Evolutionary conservation across 2,329 filamentous ascomycete genomes (phyloP).

Genomic region (Neonectria magnoliae): DNA sequence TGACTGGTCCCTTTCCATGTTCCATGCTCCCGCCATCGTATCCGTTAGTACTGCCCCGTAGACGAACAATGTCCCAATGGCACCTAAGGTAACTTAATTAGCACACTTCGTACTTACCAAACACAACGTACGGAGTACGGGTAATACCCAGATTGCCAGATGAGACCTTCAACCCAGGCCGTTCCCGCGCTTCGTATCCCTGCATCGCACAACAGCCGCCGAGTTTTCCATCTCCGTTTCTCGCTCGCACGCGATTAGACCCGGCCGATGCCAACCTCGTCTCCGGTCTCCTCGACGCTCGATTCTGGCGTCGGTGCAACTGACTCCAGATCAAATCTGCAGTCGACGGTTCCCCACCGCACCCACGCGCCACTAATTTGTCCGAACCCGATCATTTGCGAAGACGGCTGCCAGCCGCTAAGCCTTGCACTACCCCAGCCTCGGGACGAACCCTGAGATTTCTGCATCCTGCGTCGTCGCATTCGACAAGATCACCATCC

Average conservation of each 20-base stretch:
- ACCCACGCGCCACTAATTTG: conserved; percentile 27
- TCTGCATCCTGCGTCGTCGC: conserved; percentile 26
- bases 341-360: conserved; percentile 27
- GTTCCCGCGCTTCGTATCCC: conserved; percentile 11
- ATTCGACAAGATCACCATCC: conserved; percentile 23
- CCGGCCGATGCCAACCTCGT: conserved; percentile 19
- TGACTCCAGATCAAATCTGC: conserved; percentile 33
- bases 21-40: neutral
- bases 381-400: conserved; percentile 22
- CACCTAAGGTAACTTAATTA: neutral
- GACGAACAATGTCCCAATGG: neutral
- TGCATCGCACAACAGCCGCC: conserved; percentile 19
- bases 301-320: conserved; percentile 27
- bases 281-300: neutral
- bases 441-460: conserved; percentile 26
- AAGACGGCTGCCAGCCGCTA: conserved; percentile 24
- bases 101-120: neutral
- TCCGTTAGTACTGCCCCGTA: neutral
- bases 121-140: neutral
- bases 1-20: conserved; percentile 5
- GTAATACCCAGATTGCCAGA: neutral
- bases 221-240: conserved; percentile 7
- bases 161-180: conserved; percentile 10
- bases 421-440: conserved; percentile 29
- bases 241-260: conserved; percentile 9